phyloP scores from a whole-genome alignment of 2,329 filamentous ascomycete genomes.

The Simplicillium sp. region DNA sequence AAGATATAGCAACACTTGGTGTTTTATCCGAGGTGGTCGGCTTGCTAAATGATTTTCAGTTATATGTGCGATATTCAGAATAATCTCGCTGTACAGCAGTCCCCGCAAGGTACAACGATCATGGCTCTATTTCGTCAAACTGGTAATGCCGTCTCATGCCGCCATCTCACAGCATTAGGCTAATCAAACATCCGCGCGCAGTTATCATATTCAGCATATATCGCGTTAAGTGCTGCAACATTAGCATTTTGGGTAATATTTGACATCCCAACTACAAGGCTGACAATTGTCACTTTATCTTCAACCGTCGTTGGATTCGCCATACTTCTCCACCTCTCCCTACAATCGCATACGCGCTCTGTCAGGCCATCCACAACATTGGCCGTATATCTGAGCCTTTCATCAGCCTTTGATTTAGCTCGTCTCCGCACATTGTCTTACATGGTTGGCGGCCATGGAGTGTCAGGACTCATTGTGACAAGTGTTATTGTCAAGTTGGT shows the following conservation, averaged over 20 bases:
- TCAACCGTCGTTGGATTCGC: constrained; percentile 9
- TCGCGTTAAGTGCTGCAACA: constrained; percentile 8
- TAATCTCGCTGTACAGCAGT: too few relatives aligned
- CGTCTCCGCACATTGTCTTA: constrained; percentile 21
- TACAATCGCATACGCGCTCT: constrained; percentile 19
- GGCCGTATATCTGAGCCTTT: constrained; percentile 18
- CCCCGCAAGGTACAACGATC: too few relatives aligned
- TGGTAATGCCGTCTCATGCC: too few relatives aligned
- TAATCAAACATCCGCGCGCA: not conserved
- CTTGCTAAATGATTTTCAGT: too few relatives aligned
- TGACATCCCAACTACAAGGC: constrained; percentile 7
- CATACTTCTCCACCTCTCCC: constrained; percentile 15
- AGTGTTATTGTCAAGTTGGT: constrained; percentile 16
- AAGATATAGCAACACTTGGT: not conserved
- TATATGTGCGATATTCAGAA: too few relatives aligned
- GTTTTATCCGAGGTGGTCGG: too few relatives aligned
- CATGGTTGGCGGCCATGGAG: constrained; percentile 9
- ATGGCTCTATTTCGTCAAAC: too few relatives aligned
- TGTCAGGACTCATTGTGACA: constrained; percentile 15
- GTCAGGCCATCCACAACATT: constrained; percentile 22
- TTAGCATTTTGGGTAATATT: constrained; percentile 10
- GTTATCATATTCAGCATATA: constrained; percentile 1
- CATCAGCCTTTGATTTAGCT: constrained; percentile 20
- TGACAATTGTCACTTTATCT: constrained; percentile 9
- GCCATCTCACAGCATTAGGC: too few relatives aligned